Evolutionary conservation across 1,284 basidiomycete genomes (phyloP), one percentile per base, ranked within the genome.

Genomic region (Lentinula novae-zelandiae): DNA sequence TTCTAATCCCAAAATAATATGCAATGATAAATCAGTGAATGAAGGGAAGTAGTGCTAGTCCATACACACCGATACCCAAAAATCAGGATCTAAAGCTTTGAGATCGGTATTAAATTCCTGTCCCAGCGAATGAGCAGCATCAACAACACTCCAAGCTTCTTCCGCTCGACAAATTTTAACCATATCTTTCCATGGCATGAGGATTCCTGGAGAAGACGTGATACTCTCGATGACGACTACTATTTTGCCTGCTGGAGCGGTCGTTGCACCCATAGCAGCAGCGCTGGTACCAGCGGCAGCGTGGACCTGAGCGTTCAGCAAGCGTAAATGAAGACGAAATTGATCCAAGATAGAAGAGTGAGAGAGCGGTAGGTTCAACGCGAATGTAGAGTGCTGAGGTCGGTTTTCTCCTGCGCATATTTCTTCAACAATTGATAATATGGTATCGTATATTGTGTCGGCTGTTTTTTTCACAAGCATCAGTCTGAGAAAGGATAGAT

Each of bases 91-190:
- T 0, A 78, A 74, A 53, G 78, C 75, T 8, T 76, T 77, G 50
- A 94, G 66, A 69, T 93, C 81, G 58, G 93, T 75, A 53, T 82
- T 73, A 9, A 79, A 8, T 51, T 64, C 61, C 65, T 85, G 84
- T 0, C 93, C 93, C 53, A 95, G 85, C 3, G 87, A 86, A 71
- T 96, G 95, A 0, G 95, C 95, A 0, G 81, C 95, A 67, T 97
- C 95, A 13, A 97, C 73, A n/a, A 95, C 71, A 57, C 82, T 88
- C 72, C 85, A 83, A 1, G 88, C 80, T 1, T 83, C 83, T 58
- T 87, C 84, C 64, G 89, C 82, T 65, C 79, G 80, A 68, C 88
- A 90, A 12, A 92, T 76, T 17, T 77, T 71, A 0, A 89, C 86
- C 69, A 96, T 79, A 63, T 87, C 82, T 69, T 89, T 77, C 95